phyloP scores from a whole-genome alignment of 1,284 basidiomycete genomes.

The Cutaneotrichosporon arboriforme region DNA sequence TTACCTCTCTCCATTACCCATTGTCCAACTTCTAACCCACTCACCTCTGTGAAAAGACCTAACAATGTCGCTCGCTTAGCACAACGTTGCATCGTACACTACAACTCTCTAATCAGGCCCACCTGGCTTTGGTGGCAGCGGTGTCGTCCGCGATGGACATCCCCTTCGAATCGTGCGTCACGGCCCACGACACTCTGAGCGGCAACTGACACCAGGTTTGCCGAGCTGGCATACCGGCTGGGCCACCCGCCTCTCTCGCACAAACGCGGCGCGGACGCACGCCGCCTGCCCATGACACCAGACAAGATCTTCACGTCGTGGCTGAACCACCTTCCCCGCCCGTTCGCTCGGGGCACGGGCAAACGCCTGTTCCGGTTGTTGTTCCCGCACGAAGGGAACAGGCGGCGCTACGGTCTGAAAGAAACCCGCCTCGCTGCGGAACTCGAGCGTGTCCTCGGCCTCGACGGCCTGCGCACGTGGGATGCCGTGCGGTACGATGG shows the following conservation, averaged over 20 bases:
- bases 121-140: not conserved
- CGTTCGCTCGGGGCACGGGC: slow-evolving; percentile 28
- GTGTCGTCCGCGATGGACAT: slow-evolving; percentile 21
- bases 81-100: not conserved
- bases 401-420: slow-evolving; percentile 66
- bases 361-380: slow-evolving; percentile 60
- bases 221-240: slow-evolving; percentile 32
- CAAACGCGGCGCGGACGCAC: not conserved
- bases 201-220: slow-evolving; percentile 25
- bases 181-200: no score
- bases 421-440: slow-evolving; percentile 60
- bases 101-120: no score
- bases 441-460: slow-evolving; percentile 55
- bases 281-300: slow-evolving; percentile 8
- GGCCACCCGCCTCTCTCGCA: slow-evolving; percentile 29
- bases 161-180: slow-evolving; percentile 31
- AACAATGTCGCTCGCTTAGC: not conserved
- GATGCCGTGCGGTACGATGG: slow-evolving; percentile 36
- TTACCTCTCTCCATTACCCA: no score
- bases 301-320: slow-evolving; percentile 37
- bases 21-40: no score
- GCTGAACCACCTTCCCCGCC: slow-evolving; percentile 27
- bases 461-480: slow-evolving; percentile 54
- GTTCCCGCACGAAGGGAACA: slow-evolving; percentile 71
- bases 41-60: no score